A percentile compares a stretch with the other conserved stretches of the same genome.
Conservation (phyloP, 768 basidiomycete genomes). For the Inosperma sp. region DNA sequence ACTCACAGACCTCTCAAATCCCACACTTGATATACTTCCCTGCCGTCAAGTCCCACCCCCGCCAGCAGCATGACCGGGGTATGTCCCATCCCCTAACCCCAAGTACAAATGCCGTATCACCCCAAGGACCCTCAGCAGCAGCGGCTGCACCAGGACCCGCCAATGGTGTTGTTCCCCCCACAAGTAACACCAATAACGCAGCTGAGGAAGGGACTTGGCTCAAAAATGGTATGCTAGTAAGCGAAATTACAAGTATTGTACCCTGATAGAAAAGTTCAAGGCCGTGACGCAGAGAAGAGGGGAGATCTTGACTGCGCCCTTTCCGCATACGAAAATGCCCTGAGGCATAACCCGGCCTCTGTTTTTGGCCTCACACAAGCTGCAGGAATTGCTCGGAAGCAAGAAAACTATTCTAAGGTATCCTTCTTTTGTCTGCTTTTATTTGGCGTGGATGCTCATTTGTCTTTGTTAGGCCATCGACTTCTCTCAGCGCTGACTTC, state of each 20-base stretch:
- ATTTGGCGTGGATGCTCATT: constrained; percentile 22
- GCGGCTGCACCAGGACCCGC: constrained; percentile 37
- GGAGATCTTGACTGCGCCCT: constrained; percentile 89
- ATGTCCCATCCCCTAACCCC: constrained; percentile 61
- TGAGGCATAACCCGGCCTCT: constrained; percentile 92
- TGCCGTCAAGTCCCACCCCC: constrained; percentile 54
- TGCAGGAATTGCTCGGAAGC: constrained; percentile 93
- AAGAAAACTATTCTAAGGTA: constrained; percentile 96
- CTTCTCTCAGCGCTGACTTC: constrained; percentile 90
- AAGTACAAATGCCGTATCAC: too few species aligned
- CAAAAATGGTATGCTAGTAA: constrained; percentile 64
- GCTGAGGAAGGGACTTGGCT: constrained; percentile 97
- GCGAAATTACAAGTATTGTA: constrained; percentile 8
- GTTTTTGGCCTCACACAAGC: constrained; percentile 89
- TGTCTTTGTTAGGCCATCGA: constrained; percentile 80
- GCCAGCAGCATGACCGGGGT: constrained; percentile 52
- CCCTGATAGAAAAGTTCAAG: constrained; percentile 39
- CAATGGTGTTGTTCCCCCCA: constrained; percentile 38
- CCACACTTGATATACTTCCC: constrained; percentile 42
- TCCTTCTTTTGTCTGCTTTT: constrained; percentile 29
- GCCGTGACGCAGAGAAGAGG: constrained; percentile 93
- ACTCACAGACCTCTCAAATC: too few species aligned
- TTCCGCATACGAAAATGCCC: constrained; percentile 89
- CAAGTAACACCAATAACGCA: constrained; percentile 59
- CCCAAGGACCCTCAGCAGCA: constrained; percentile 32